Base-by-base conservation (phyloP, 108 stramenopile species). In the Fragilariopsis cylindrus region DNA sequence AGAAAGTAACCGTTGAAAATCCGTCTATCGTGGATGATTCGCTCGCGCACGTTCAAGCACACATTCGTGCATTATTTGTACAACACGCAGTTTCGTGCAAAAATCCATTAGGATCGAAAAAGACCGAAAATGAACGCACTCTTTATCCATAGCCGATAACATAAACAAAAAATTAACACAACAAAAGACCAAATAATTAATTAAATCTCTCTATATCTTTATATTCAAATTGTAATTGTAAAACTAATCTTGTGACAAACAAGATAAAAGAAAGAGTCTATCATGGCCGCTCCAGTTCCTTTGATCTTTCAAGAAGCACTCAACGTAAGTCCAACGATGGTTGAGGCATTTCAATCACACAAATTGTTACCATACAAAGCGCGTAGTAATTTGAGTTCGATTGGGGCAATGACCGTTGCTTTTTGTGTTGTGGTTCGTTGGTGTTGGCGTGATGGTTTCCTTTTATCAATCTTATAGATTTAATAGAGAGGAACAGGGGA, bases 231-330 rank as follows among this genome's bases (percentile, higher is more conserved):
- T 63, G 43, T 15, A 13, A 4, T 63, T 40, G 58, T 41, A 60
- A 40, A 60, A n/a, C 16, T 40, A 7, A 60, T 60, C 11, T 60
- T 30, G 7, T 21, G 41, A 4, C 58, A 60, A 63, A 45, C 4
- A 11, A 43, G 62, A n/a, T n/a, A n/a, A 71, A 77, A 73, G 48
- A 48, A 58, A 55, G 21, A 15, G 41, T 48, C 12, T 19, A 78
- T 56, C 7, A 87, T 87, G 87, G 83, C 87, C 71, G 82, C 79
- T 46, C 82, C 82, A 54, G 86, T 89, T 60, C 94, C 94, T 30
- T 77, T 95, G 40, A 72, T 74, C 76, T 95, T 95, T 65, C 81
- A 73, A 60, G 91, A 95, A 85, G 91, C 89, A 48, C 82, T 95
- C 68, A 95, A 95, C 68, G 94, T 95, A 81, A 90, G 94, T 95